Evolutionary conservation across 2,329 filamentous ascomycete genomes (phyloP).

Genomic region (Nemania abortiva): DNA sequence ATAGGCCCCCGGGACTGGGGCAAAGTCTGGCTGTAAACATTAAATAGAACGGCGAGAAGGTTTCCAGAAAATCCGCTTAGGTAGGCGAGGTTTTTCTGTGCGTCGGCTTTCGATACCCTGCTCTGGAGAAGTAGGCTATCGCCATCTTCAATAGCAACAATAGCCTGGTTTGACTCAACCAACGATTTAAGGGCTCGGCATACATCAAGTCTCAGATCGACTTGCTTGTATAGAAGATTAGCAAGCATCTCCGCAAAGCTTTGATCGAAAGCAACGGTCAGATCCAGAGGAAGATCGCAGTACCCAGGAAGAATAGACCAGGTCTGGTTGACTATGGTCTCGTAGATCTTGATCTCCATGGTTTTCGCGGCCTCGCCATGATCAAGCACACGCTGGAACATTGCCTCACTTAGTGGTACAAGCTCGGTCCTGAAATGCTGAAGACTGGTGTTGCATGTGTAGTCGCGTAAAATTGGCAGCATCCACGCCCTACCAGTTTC

Average conservation of each 20-base stretch:
- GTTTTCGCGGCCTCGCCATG: slow-evolving; percentile 87
- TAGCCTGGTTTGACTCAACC: slow-evolving; percentile 90
- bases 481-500: slow-evolving; percentile 93
- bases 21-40: slow-evolving; percentile 96
- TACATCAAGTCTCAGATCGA: slow-evolving; percentile 86
- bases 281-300: slow-evolving; percentile 89
- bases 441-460: slow-evolving; percentile 88
- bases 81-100: slow-evolving; percentile 84
- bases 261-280: slow-evolving; percentile 83
- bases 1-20: slow-evolving; percentile 93
- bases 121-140: slow-evolving; percentile 82
- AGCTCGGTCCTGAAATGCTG: slow-evolving; percentile 87
- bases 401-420: slow-evolving; percentile 86
- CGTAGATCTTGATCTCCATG: slow-evolving; percentile 92
- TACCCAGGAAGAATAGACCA: slow-evolving; percentile 96
- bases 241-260: slow-evolving; percentile 89
- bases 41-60: slow-evolving; percentile 96
- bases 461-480: slow-evolving; percentile 89
- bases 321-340: slow-evolving; percentile 94
- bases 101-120: slow-evolving; percentile 79
- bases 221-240: slow-evolving; percentile 92
- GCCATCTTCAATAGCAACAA: slow-evolving; percentile 75
- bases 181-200: slow-evolving; percentile 88
- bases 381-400: slow-evolving; percentile 90
- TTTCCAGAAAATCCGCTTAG: slow-evolving; percentile 85